Conservation (phyloP, 768 basidiomycete genomes). For the Psilocybe cubensis region DNA sequence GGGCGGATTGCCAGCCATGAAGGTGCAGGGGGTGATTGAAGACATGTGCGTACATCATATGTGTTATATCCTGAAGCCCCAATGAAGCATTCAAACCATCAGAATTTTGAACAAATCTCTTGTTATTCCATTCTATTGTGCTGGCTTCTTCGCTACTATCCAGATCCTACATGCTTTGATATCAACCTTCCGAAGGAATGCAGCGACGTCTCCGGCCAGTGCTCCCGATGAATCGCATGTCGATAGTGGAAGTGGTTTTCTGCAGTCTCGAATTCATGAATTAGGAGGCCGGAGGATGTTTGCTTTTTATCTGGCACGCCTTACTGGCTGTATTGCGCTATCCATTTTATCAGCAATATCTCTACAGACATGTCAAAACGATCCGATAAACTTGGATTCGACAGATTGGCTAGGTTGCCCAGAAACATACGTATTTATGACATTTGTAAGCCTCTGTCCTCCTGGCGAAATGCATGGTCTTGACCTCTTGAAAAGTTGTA, state of each 20-base stretch:
- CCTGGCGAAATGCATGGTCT: not conserved
- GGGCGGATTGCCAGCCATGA: not conserved
- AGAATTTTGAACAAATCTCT: not conserved
- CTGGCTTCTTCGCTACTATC: not conserved
- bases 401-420: not conserved
- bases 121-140: not conserved
- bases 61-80: too few species aligned
- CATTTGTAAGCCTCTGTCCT: not conserved
- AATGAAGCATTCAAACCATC: too few species aligned
- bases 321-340: not conserved
- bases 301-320: not conserved
- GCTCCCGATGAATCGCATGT: not conserved
- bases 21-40: not conserved
- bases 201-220: not conserved
- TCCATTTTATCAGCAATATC: not conserved
- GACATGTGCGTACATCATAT: not conserved
- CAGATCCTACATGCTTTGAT: not conserved
- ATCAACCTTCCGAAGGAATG: not conserved
- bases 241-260: not conserved
- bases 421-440: not conserved
- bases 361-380: not conserved
- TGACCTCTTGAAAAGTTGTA: not conserved
- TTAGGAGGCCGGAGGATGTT: not conserved
- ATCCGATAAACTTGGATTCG: not conserved
- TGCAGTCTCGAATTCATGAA: not conserved